Evolutionary conservation across 768 basidiomycete genomes (phyloP), one percentile per base, ranked within the genome.

Genomic region (Suillus decipiens): DNA sequence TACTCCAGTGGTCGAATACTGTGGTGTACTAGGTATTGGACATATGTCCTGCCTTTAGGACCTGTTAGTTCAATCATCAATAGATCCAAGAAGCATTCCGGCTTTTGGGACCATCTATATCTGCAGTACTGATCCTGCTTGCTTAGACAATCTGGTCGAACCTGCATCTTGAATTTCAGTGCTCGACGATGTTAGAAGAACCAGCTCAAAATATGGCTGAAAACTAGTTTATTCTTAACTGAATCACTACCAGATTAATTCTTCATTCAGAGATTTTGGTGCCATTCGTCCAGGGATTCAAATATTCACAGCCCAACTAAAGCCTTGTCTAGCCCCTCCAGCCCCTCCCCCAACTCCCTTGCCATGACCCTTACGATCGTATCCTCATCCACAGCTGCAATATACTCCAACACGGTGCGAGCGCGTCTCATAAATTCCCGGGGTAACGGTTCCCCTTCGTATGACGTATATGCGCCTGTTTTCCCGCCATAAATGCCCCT

Each of bases 281-380:
- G 14, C 17, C 48, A 56, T 48, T 66, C 24, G 53, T 37, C 55
- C 12, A 28, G 45, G 34, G 43, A 70, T 56, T 65, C 69, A 60
- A 79, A 57, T 43, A 70, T 56, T 65, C 69, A 60, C 79, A 57
- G 56, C 56, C 56, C 81, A 45, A 87, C 48, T 59, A 74, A 76
- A 45, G 82, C 82, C 67, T 75, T 75, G 41, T 81, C 79, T 58
- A 91, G 70, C 65, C 84, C 78, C 55, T 81, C 76, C 28, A 91
- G 69, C 22, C 72, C 80, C 68, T 90, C 88, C 9, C 72, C 73
- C 5, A 85, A 83, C 71, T 95, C 93, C 66, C 82, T 80, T 12
- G 93, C 91, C 89, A 94, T 92, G 17, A 86, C 83, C 60, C 88
- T 80, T 24, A 89, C 89, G 24, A 90, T 76, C 53, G 71, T 77